Percentiles rank a stretch among this genome's conserved stretches.
Conservation (phyloP, 352 stramenopile genomes). For the Pythium sp. region DNA sequence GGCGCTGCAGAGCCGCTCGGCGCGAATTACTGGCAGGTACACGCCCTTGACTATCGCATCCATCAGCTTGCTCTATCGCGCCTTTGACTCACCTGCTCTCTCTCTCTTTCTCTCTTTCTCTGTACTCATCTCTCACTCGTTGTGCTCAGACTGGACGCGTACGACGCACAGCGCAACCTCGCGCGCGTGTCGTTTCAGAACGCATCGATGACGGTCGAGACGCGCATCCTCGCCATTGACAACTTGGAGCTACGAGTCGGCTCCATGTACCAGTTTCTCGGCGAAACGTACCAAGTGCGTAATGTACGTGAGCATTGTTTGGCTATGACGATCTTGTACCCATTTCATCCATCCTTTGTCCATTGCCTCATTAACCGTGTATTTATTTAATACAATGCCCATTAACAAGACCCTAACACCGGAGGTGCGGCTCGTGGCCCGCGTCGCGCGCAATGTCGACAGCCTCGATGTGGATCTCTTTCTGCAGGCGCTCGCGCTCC, state of each 20-base stretch:
- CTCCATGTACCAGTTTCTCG: slow-evolving; percentile 84
- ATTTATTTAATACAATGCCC: neutral
- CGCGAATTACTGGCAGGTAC: slow-evolving; percentile 72
- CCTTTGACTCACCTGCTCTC: neutral
- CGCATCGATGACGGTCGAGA: slow-evolving; percentile 63
- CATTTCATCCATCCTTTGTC: neutral
- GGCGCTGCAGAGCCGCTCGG: slow-evolving; percentile 66
- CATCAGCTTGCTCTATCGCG: too few relatives aligned
- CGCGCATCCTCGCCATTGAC: slow-evolving; percentile 44
- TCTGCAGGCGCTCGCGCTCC: slow-evolving; percentile 60
- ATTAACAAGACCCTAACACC: slow-evolving; percentile 16
- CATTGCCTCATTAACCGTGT: neutral
- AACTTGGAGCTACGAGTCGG: slow-evolving; percentile 57
- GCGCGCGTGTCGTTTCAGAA: slow-evolving; percentile 67
- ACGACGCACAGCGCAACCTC: slow-evolving; percentile 46
- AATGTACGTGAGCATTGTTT: slow-evolving; percentile 11
- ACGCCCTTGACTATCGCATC: too few relatives aligned
- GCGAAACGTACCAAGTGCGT: slow-evolving; percentile 50
- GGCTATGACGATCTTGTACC: neutral
- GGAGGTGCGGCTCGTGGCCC: slow-evolving; percentile 62
- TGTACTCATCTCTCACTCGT: neutral
- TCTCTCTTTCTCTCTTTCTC: neutral
- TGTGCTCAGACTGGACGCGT: slow-evolving; percentile 45
- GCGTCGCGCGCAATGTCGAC: slow-evolving; percentile 75
- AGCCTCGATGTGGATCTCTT: slow-evolving; percentile 82